phyloP scores from a whole-genome alignment of 306 rosid genomes.

The Cercis canadensis region DNA sequence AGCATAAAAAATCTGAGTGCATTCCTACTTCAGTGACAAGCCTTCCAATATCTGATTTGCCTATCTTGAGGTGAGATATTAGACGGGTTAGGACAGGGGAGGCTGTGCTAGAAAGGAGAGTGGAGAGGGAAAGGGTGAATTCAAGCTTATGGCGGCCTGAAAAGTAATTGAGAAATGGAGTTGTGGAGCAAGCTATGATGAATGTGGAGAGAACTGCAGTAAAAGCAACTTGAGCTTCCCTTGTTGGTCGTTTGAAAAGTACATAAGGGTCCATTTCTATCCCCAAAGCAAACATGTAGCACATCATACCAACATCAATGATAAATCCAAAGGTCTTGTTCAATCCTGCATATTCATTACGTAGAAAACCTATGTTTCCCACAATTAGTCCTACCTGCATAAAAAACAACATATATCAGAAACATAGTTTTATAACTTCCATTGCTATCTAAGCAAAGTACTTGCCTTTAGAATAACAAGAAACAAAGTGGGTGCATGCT shows the following conservation, averaged over 20 bases:
- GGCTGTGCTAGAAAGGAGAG: slow-evolving; percentile 72
- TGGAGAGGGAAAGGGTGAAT: slow-evolving; percentile 62
- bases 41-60: slow-evolving; percentile 89
- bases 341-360: slow-evolving; percentile 36
- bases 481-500: too few relatives aligned
- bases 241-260: slow-evolving; percentile 58
- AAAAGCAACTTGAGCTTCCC: slow-evolving; percentile 78
- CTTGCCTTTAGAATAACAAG: too few relatives aligned
- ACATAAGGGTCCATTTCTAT: slow-evolving; percentile 87
- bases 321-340: slow-evolving; percentile 57
- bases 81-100: slow-evolving; percentile 86
- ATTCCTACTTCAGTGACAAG: slow-evolving; percentile 86
- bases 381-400: slow-evolving; percentile 74
- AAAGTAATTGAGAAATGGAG: slow-evolving; percentile 53
- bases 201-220: slow-evolving; percentile 69
- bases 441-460: too few relatives aligned
- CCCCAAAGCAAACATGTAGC: slow-evolving; percentile 92
- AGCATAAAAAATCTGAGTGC: slow-evolving; percentile 78
- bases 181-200: slow-evolving; percentile 45
- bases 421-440: not conserved
- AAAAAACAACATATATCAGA: not conserved
- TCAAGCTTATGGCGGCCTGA: slow-evolving; percentile 15
- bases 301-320: slow-evolving; percentile 83
- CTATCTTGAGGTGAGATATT: slow-evolving; percentile 71
- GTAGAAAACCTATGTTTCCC: slow-evolving; percentile 70